Evolutionary conservation across 768 basidiomycete species (phyloP).

Genomic region (Fomitopsis serialis): DNA sequence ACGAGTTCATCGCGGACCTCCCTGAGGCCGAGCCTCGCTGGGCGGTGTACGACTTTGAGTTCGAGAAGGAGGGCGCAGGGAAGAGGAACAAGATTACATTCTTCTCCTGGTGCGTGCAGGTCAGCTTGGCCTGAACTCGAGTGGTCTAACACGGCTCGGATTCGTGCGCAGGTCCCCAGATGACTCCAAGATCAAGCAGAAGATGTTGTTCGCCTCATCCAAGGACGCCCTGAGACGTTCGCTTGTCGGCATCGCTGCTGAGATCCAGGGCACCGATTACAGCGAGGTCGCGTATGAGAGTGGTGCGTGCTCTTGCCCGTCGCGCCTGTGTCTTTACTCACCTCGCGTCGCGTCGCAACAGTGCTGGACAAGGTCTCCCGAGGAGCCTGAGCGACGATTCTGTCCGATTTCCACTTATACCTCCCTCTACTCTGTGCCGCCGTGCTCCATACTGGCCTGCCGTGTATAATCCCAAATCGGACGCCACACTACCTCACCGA

Average conservation of each 20-base stretch:
- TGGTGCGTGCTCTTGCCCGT: slow-evolving; percentile 35
- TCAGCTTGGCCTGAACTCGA: neutral
- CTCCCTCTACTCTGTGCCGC: slow-evolving; percentile 1
- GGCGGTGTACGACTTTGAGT: slow-evolving; percentile 93
- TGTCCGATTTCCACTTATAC: neutral
- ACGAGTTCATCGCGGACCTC: slow-evolving; percentile 67
- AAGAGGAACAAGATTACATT: slow-evolving; percentile 86
- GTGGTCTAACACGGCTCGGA: neutral
- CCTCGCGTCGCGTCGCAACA: slow-evolving; percentile 1
- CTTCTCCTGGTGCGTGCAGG: slow-evolving; percentile 70
- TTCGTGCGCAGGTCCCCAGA: slow-evolving; percentile 72
- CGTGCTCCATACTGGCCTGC: slow-evolving; percentile 10
- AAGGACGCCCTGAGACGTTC: slow-evolving; percentile 69
- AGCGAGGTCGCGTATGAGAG: slow-evolving; percentile 66
- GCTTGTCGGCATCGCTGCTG: slow-evolving; percentile 71
- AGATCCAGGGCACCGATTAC: slow-evolving; percentile 82
- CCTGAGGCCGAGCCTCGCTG: slow-evolving; percentile 76
- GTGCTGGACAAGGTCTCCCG: slow-evolving; percentile 24
- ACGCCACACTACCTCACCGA: slow-evolving; percentile 1
- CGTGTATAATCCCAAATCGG: slow-evolving; percentile 3
- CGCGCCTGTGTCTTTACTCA: too few species aligned
- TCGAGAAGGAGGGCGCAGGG: slow-evolving; percentile 57
- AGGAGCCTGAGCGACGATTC: slow-evolving; percentile 11
- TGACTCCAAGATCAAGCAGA: slow-evolving; percentile 75
- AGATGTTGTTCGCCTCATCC: slow-evolving; percentile 93